phyloP scores from a whole-genome alignment of 2,329 filamentous ascomycete species.

The Calonectria pseudoturangicola region DNA sequence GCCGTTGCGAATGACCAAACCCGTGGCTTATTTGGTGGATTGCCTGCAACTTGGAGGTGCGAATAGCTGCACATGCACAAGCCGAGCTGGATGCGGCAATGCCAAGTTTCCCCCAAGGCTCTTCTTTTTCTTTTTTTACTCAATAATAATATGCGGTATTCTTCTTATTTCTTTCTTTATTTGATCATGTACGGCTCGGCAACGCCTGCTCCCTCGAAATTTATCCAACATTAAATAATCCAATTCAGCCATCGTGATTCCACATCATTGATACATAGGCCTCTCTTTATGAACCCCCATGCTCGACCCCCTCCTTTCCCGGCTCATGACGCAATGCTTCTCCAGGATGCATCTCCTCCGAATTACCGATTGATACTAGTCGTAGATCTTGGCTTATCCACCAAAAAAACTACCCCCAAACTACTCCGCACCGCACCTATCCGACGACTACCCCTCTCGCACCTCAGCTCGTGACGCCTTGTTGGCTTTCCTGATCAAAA shows the following conservation, averaged over 20 bases:
- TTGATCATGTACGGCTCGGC: not conserved
- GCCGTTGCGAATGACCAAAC: not conserved
- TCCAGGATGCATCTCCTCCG: slow-evolving; percentile 11
- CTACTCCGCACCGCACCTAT: slow-evolving; percentile 37
- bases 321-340: slow-evolving; percentile 6
- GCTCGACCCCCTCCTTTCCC: not conserved
- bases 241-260: slow-evolving; percentile 22
- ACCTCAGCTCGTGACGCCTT: slow-evolving; percentile 16
- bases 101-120: not conserved
- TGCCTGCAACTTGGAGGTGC: not conserved
- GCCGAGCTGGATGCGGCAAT: not conserved
- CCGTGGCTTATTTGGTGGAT: not conserved
- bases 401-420: not conserved
- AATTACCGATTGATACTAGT: slow-evolving; percentile 19
- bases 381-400: slow-evolving; percentile 26
- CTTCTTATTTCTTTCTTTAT: not conserved
- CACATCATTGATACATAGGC: slow-evolving; percentile 1
- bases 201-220: too few relatives aligned
- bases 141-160: too few relatives aligned
- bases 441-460: not conserved
- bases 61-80: not conserved
- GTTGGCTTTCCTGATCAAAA: slow-evolving; percentile 26
- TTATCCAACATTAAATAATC: not conserved
- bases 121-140: not conserved
- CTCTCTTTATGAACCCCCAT: not conserved